phyloP scores from a whole-genome alignment of 2,329 filamentous ascomycete genomes.

The Pyricularia pennisetigena region DNA sequence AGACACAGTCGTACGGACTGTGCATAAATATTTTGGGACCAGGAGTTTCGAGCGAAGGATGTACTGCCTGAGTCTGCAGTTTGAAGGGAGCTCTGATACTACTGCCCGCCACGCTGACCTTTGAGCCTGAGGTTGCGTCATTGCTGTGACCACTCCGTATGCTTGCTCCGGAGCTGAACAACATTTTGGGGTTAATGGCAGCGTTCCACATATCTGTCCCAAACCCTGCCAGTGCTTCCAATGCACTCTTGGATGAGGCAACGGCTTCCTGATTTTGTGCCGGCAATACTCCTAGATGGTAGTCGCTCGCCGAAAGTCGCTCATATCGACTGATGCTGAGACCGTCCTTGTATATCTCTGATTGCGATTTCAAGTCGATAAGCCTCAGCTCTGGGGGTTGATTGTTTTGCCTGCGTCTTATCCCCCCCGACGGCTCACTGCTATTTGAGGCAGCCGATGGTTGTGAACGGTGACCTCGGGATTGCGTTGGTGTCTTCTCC shows the following conservation, averaged over 20 bases:
- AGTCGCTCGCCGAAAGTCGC: conserved; percentile 77
- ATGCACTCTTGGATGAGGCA: conserved; percentile 57
- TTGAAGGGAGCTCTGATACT: conserved; percentile 10
- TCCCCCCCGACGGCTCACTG: conserved; percentile 54
- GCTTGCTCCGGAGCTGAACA: conserved; percentile 83
- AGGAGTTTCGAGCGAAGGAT: conserved; percentile 45
- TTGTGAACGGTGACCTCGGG: conserved; percentile 29
- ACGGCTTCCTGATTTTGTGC: conserved; percentile 58
- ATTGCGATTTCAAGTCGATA: conserved; percentile 79
- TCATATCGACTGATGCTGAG: conserved; percentile 82
- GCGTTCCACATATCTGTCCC: conserved; percentile 81
- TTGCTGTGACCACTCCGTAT: conserved; percentile 53
- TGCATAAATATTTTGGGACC: conserved; percentile 78
- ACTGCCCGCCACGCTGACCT: conserved; percentile 27
- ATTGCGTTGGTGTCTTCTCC: conserved; percentile 16
- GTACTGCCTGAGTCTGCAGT: conserved; percentile 26
- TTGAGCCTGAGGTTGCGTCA: conserved; percentile 45
- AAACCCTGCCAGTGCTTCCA: conserved; percentile 66
- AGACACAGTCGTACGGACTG: conserved; percentile 92
- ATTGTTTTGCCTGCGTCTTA: conserved; percentile 65
- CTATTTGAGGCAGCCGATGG: conserved; percentile 36
- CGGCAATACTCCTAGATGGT: conserved; percentile 78
- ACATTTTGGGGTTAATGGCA: conserved; percentile 73
- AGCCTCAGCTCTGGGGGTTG: conserved; percentile 81
- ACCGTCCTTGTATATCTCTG: conserved; percentile 79